Conservation (phyloP, 139 green algal genomes). For the Chlamydomonas urium region DNA sequence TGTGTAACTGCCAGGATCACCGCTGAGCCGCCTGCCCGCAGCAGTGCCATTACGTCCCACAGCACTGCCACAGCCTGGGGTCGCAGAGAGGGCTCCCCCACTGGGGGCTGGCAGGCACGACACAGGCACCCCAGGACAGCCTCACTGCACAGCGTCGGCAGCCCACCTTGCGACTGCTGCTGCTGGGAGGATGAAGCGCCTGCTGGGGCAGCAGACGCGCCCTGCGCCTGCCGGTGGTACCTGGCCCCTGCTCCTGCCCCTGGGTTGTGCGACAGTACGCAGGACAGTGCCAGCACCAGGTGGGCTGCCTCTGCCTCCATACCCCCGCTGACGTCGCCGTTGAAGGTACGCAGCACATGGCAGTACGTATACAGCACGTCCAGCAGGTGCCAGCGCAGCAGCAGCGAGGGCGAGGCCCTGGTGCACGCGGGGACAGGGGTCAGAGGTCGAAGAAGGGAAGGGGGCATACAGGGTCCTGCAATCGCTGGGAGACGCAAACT, state of each 20-base stretch:
- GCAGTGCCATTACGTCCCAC: slow-evolving; percentile 1
- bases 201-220: not conserved
- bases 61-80: not conserved
- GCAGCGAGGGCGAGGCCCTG: slow-evolving; percentile 30
- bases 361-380: slow-evolving; percentile 66
- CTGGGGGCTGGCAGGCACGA: not conserved
- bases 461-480: no score
- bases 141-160: not conserved
- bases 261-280: not conserved
- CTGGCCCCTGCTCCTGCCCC: not conserved
- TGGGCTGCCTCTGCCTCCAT: slow-evolving; percentile 16
- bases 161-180: no score
- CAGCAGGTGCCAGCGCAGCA: slow-evolving; percentile 41
- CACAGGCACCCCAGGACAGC: not conserved
- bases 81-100: not conserved
- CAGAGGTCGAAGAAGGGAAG: no score
- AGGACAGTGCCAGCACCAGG: slow-evolving; percentile 21
- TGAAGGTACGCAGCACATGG: slow-evolving; percentile 37
- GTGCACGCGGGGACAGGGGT: no score
- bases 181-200: not conserved
- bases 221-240: no score
- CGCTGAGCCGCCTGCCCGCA: not conserved
- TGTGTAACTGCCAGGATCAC: not conserved
- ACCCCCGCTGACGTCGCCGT: slow-evolving; percentile 26
- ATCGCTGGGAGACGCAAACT: no score